Conservation (phyloP, 2,329 filamentous ascomycete genomes). For the Amylocarpus encephaloides region DNA sequence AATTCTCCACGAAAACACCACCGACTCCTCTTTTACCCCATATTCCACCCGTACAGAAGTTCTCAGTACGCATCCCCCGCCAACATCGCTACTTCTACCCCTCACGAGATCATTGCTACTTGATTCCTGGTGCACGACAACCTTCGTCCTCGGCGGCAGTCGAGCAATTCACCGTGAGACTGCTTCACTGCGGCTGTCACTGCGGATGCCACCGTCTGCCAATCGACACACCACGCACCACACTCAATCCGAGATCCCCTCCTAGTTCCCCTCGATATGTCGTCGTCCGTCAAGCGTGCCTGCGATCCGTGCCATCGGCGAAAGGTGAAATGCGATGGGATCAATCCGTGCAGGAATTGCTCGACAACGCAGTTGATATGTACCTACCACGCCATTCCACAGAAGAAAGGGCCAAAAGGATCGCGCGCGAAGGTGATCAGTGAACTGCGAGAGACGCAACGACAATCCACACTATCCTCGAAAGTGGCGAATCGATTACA, state of each 20-base stretch:
- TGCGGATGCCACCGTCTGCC: not conserved
- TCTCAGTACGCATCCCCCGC: too few relatives aligned
- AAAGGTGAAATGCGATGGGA: constrained; percentile 68
- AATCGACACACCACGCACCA: not conserved
- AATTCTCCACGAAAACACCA: too few relatives aligned
- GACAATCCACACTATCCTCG: constrained; percentile 56
- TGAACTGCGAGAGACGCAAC: constrained; percentile 62
- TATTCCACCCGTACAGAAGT: too few relatives aligned
- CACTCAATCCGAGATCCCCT: not conserved
- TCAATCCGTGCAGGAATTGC: constrained; percentile 67
- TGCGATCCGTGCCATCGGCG: constrained; percentile 69
- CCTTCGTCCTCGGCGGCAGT: too few relatives aligned
- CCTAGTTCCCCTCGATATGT: constrained; percentile 17
- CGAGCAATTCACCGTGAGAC: too few relatives aligned
- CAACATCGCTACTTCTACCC: too few relatives aligned
- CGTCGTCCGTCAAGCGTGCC: constrained; percentile 45
- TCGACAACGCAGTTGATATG: constrained; percentile 59
- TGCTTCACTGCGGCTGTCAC: not conserved
- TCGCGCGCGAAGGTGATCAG: constrained; percentile 70
- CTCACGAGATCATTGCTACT: too few relatives aligned
- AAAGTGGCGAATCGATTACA: constrained; percentile 56
- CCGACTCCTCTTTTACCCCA: too few relatives aligned
- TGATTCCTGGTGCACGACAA: too few relatives aligned
- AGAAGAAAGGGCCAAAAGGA: constrained; percentile 72
- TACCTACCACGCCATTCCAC: constrained; percentile 68